Percentiles rank a stretch among this genome's conserved stretches.
Evolutionary conservation across 1,139 yeast species (phyloP).

Genomic region (Kodamaea sp.): DNA sequence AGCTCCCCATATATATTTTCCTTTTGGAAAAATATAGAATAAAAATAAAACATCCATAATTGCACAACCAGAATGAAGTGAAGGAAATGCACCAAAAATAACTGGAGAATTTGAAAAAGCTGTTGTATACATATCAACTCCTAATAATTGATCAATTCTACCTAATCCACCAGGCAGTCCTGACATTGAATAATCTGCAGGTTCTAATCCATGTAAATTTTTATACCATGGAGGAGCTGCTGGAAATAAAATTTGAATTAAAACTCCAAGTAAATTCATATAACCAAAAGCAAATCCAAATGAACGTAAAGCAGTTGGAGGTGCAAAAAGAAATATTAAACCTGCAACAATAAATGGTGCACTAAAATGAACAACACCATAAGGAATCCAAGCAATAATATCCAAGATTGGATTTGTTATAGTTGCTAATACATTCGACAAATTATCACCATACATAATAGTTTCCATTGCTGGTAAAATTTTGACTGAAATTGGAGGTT

Average conservation of each 20-base stretch:
- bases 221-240: conserved; percentile 99
- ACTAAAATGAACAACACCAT: conserved; percentile 85
- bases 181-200: conserved; percentile 87
- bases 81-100: conserved; percentile 97
- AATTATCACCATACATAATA: conserved; percentile 87
- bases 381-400: conserved; percentile 91
- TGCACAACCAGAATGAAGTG: conserved; percentile 90
- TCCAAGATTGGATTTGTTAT: conserved; percentile 67
- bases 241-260: conserved; percentile 77
- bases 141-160: conserved; percentile 77
- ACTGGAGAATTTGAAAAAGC: conserved; percentile 86
- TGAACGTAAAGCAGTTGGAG: conserved; percentile 83
- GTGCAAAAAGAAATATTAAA: conserved; percentile 79
- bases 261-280: conserved; percentile 85
- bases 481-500: conserved; percentile 88
- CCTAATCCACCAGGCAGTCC: conserved; percentile 98
- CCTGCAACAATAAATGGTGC: conserved; percentile 87
- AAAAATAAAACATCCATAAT: conserved; percentile 89
- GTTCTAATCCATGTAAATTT: conserved; percentile 74
- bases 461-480: conserved; percentile 94
- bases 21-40: conserved; percentile 74
- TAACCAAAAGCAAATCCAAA: conserved; percentile 97
- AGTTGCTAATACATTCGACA: conserved; percentile 82
- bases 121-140: conserved; percentile 81
- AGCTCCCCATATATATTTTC: conserved; percentile 57